These are phyloP conservation scores for Sugiyamaella floridensis DNA, from an alignment of 805 yeast genomes.

Conservation along the genomic window DNA sequence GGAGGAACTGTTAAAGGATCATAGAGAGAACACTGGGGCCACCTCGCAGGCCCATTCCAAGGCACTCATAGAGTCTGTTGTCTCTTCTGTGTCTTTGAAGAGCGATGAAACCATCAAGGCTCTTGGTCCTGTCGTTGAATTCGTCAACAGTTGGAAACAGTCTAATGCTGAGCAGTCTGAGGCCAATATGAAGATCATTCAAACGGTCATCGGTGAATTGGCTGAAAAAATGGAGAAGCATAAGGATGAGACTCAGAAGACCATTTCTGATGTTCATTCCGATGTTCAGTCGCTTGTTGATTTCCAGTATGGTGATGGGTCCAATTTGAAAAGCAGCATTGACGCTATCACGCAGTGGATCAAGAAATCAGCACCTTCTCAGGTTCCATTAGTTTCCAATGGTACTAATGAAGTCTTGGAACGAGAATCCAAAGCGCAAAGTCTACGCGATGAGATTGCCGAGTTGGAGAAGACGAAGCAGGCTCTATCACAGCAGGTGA, in stretches of 20 bases:
- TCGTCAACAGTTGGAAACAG: not conserved
- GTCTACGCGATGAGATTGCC: conserved; percentile 3
- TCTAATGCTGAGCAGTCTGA: not conserved
- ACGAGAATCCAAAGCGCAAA: not conserved
- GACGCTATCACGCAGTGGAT: not conserved
- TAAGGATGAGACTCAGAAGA: not conserved
- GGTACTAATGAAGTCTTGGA: not conserved
- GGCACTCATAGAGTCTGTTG: not conserved
- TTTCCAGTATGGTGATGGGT: conserved; percentile 15
- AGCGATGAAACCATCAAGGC: not conserved
- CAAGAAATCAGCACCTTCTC: conserved; percentile 1
- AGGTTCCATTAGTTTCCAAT: no score
- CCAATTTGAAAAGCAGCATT: conserved; percentile 1
- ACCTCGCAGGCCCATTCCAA: not conserved
- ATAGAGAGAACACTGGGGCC: not conserved
- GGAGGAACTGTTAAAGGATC: not conserved
- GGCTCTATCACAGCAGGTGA: conserved; percentile 8
- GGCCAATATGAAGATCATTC: not conserved
- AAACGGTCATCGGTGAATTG: not conserved
- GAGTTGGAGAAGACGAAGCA: conserved; percentile 1
- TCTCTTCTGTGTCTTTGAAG: not conserved
- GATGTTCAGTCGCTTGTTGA: conserved; percentile 19
- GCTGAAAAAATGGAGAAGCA: not conserved
- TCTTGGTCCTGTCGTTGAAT: not conserved
- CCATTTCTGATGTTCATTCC: conserved; percentile 12